Percentiles rank a stretch among this genome's conserved stretches.
phyloP scores from a whole-genome alignment of 208 protist genomes.

The Trichomonas tenax region DNA sequence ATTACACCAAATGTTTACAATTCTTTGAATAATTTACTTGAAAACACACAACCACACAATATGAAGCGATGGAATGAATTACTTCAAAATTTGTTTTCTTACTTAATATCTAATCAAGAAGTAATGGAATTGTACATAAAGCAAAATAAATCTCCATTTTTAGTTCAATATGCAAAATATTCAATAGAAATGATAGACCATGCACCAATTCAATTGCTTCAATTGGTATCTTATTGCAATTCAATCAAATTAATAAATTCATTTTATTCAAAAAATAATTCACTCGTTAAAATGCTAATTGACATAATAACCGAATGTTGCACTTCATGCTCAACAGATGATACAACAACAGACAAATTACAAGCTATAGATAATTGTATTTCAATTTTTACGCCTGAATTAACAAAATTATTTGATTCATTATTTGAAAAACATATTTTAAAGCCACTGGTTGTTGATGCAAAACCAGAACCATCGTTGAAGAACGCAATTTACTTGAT shows the following conservation, averaged over 20 bases:
- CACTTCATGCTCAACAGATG: not conserved
- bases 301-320: not conserved
- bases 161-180: not conserved
- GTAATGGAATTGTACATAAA: not conserved
- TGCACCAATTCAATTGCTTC: not conserved
- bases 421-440: not conserved
- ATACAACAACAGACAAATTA: not conserved
- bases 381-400: not conserved
- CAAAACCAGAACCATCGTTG: not conserved
- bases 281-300: not conserved
- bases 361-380: not conserved
- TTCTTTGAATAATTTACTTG: not conserved
- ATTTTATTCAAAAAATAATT: not conserved
- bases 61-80: not conserved
- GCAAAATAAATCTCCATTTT: not conserved
- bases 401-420: not conserved
- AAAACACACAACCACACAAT: not conserved
- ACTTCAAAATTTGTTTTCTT: not conserved
- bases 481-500: not conserved
- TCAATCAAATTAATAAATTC: not conserved
- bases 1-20: not conserved
- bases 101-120: not conserved
- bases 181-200: not conserved
- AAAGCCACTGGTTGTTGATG: not conserved
- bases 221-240: not conserved